Evolutionary conservation across 2,329 filamentous ascomycete species (phyloP).

Genomic region (Colletotrichum spinosum): DNA sequence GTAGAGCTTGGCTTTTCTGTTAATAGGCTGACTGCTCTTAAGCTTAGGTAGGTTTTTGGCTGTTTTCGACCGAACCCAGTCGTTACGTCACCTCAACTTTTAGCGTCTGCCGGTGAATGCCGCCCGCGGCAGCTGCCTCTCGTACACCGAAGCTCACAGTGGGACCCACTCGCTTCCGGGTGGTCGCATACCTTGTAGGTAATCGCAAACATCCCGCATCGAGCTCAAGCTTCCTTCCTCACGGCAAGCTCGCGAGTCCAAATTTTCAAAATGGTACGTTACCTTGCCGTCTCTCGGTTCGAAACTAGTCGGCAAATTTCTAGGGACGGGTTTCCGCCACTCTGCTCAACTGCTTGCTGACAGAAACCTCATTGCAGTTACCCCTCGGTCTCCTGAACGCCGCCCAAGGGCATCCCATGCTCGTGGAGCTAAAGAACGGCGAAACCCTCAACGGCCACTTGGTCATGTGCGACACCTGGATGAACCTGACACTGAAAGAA

Average conservation of each 20-base stretch:
- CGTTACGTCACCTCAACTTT: constrained; percentile 2
- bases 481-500: constrained; percentile 98
- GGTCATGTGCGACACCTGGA: constrained; percentile 98
- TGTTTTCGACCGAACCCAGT: too few relatives aligned
- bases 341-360: constrained; percentile 6
- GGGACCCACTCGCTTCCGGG: constrained; percentile 21
- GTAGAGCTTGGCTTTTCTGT: too few relatives aligned
- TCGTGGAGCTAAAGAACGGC: constrained; percentile 96
- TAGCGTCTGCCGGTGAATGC: not conserved
- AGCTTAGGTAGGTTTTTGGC: too few relatives aligned
- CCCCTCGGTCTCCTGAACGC: constrained; percentile 89
- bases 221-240: constrained; percentile 26
- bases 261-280: constrained; percentile 31
- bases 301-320: not conserved
- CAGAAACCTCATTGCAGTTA: constrained; percentile 56
- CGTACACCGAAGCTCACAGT: constrained; percentile 32
- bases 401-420: constrained; percentile 97
- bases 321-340: not conserved
- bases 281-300: not conserved
- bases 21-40: too few relatives aligned
- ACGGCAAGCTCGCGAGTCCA: constrained; percentile 35
- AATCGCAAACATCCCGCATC: constrained; percentile 27
- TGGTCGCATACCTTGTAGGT: constrained; percentile 12
- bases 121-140: not conserved
- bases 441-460: constrained; percentile 97